Evolutionary conservation across 73 alveolate genomes (phyloP).

Genomic region (Symbiodinium pilosum): DNA sequence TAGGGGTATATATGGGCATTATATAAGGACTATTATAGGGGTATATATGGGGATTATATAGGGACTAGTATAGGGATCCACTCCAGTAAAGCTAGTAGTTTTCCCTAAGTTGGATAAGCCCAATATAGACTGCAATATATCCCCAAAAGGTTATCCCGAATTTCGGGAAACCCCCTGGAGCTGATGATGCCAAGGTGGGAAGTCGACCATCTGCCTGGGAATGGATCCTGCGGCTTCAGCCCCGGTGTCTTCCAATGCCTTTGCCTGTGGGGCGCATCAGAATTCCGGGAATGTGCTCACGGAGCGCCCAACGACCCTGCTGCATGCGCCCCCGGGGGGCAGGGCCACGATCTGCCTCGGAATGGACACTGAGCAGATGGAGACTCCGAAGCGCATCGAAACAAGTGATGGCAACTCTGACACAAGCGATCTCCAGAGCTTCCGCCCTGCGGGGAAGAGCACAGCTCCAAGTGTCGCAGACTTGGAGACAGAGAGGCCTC

Average conservation of each 20-base stretch:
- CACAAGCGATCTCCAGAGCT: too few species aligned
- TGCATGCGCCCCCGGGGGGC: slow-evolving; percentile 74
- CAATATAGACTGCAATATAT: too few species aligned
- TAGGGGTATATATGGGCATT: too few species aligned
- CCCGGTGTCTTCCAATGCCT: slow-evolving; percentile 53
- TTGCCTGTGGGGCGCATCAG: slow-evolving; percentile 65
- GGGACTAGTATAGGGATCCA: too few species aligned
- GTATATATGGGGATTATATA: too few species aligned
- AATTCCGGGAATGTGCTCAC: slow-evolving; percentile 73
- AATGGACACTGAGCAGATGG: not conserved
- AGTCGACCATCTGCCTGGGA: slow-evolving; percentile 56
- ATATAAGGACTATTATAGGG: too few species aligned
- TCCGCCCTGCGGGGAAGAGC: not conserved
- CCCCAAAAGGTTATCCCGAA: too few species aligned
- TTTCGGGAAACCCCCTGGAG: too few species aligned
- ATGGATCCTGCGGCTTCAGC: not conserved
- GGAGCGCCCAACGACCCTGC: slow-evolving; percentile 47
- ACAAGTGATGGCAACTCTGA: not conserved
- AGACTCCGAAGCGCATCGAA: not conserved
- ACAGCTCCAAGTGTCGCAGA: not conserved
- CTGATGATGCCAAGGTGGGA: not conserved
- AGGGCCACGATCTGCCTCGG: slow-evolving; percentile 38
- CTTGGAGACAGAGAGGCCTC: not conserved
- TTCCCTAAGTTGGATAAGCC: too few species aligned
- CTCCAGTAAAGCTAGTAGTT: too few species aligned